Conservation (phyloP, 257 asterid genomes). For the Rauvolfia tetraphylla region DNA sequence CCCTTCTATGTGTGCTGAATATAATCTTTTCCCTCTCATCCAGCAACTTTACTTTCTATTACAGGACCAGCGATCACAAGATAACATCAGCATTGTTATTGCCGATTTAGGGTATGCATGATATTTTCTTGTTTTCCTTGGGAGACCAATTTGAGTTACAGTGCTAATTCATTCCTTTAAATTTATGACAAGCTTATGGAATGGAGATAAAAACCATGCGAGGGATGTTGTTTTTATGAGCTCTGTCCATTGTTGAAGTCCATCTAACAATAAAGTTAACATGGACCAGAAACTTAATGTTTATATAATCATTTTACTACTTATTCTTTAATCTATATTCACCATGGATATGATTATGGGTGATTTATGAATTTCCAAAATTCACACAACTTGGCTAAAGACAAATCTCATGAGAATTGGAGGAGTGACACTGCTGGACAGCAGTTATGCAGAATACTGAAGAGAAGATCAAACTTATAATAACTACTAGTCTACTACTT, state of each 20-base stretch:
- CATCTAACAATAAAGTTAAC: background rate
- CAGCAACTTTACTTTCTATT: conserved; percentile 10
- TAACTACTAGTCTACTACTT: too few relatives aligned
- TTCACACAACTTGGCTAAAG: background rate
- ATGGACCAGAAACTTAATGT: background rate
- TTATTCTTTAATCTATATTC: background rate
- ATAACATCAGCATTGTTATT: conserved; percentile 79
- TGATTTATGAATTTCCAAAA: background rate
- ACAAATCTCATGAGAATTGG: background rate
- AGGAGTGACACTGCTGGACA: background rate
- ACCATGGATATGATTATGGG: background rate
- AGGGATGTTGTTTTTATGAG: background rate
- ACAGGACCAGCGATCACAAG: conserved; percentile 78
- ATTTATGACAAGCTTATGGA: background rate
- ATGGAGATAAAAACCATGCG: background rate
- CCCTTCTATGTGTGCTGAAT: background rate
- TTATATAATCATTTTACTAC: background rate
- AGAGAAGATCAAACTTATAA: background rate
- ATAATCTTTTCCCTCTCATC: conserved; percentile 8
- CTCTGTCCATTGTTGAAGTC: background rate
- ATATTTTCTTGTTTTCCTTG: background rate
- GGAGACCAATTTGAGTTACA: background rate
- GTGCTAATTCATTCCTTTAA: background rate
- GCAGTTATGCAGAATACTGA: background rate
- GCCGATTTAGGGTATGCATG: conserved; percentile 88